Evolutionary conservation across 2,329 filamentous ascomycete species (phyloP).

Genomic region (Aspergillus tubingensis): DNA sequence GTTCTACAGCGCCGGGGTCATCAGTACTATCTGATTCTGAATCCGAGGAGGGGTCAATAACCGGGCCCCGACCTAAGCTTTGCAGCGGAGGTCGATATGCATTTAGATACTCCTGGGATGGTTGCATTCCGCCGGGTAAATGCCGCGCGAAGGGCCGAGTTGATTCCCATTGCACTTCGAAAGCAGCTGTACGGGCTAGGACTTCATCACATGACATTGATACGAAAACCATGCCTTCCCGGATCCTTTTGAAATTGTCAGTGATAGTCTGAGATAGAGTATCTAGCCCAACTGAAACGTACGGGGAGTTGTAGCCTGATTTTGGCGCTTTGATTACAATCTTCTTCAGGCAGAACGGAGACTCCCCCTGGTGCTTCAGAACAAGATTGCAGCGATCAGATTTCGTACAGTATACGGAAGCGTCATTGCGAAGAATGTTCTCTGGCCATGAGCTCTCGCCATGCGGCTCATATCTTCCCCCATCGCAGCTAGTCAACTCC

Average conservation of each 20-base stretch:
- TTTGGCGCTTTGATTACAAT: conserved; percentile 84
- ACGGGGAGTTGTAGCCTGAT: conserved; percentile 82
- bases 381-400: conserved; percentile 86
- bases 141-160: conserved; percentile 30
- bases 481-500: conserved; percentile 89
- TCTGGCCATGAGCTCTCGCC: conserved; percentile 65
- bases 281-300: conserved; percentile 46
- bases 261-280: conserved; percentile 16
- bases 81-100: conserved; percentile 39
- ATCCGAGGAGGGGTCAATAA: conserved; percentile 26
- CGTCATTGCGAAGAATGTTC: conserved; percentile 81
- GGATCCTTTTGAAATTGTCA: conserved; percentile 61
- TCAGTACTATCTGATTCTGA: conserved; percentile 28
- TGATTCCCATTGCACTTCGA: conserved; percentile 68
- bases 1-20: conserved; percentile 14
- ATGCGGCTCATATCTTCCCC: conserved; percentile 64
- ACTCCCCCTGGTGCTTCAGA: conserved; percentile 75
- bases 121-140: conserved; percentile 33
- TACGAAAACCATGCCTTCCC: conserved; percentile 90
- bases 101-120: conserved; percentile 45
- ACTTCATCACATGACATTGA: conserved; percentile 81
- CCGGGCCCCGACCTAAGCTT: conserved; percentile 32
- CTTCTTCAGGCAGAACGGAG: conserved; percentile 80
- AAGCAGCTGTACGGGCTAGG: conserved; percentile 69
- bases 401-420: conserved; percentile 86